A percentile compares a stretch with the other conserved stretches of the same genome.
Evolutionary conservation across 2,329 filamentous ascomycete genomes (phyloP).

Genomic region (Metarhizium brunneum): DNA sequence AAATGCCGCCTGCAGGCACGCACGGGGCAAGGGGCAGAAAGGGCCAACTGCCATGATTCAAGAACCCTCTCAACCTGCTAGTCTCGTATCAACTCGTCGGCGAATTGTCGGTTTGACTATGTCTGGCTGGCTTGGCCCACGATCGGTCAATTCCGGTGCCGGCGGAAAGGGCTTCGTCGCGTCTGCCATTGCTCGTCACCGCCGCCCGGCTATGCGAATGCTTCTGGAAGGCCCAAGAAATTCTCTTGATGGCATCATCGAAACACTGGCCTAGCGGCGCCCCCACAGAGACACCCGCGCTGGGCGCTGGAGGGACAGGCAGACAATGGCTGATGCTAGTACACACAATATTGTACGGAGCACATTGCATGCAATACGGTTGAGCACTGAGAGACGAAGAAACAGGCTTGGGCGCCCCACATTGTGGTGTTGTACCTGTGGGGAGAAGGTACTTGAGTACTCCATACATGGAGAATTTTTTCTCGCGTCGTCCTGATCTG

Average conservation of each 20-base stretch:
- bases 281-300: neutral
- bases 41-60: conserved; percentile 2
- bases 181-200: conserved; percentile 5
- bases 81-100: conserved; percentile 8
- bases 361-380: too few species aligned
- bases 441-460: conserved; percentile 16
- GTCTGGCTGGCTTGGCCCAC: neutral
- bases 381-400: too few species aligned
- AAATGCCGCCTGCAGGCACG: neutral
- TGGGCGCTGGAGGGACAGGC: neutral
- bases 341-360: too few species aligned
- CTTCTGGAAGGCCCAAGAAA: conserved; percentile 21
- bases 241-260: conserved; percentile 16
- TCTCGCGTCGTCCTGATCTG: conserved; percentile 3
- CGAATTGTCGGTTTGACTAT: conserved; percentile 15
- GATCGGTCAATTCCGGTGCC: conserved; percentile 18
- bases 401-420: neutral
- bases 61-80: conserved; percentile 1
- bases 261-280: neutral
- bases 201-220: conserved; percentile 12
- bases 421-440: conserved; percentile 15
- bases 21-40: neutral
- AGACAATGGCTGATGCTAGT: neutral
- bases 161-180: conserved; percentile 14
- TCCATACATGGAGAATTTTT: neutral